Conservation (phyloP, 129 eudicot genomes). For the Lactuca sativa region DNA sequence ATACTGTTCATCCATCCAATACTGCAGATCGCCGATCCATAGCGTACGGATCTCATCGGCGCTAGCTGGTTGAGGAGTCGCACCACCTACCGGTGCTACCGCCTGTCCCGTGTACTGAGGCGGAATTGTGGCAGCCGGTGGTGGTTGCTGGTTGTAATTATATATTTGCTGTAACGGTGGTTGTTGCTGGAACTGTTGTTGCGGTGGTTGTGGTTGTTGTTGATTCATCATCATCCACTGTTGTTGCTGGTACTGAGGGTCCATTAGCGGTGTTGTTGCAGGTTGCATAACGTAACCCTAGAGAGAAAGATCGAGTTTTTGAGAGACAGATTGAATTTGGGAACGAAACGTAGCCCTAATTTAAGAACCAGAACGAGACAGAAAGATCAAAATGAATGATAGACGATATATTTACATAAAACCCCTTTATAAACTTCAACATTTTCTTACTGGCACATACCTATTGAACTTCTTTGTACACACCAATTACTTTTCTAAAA, state of each 20-base stretch:
- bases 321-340: slow-evolving; percentile 6
- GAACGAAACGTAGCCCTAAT: slow-evolving; percentile 43
- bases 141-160: slow-evolving; percentile 57
- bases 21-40: slow-evolving; percentile 99
- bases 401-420: not conserved
- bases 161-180: slow-evolving; percentile 43
- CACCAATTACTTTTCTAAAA: too few relatives aligned
- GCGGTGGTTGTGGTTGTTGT: slow-evolving; percentile 45
- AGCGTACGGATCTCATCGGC: slow-evolving; percentile 78
- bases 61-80: slow-evolving; percentile 48
- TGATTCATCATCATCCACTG: slow-evolving; percentile 52
- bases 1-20: slow-evolving; percentile 93
- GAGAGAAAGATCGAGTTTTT: slow-evolving; percentile 3
- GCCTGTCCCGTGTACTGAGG: slow-evolving; percentile 36
- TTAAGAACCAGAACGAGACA: not conserved
- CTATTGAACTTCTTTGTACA: too few relatives aligned
- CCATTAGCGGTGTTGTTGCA: slow-evolving; percentile 43
- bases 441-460: not conserved
- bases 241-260: slow-evolving; percentile 54
- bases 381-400: slow-evolving; percentile 12
- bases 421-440: not conserved
- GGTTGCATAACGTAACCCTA: slow-evolving; percentile 58
- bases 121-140: slow-evolving; percentile 34
- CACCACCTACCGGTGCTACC: slow-evolving; percentile 22
- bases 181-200: slow-evolving; percentile 37